phyloP scores from a whole-genome alignment of 129 eudicot genomes.

The Heracleum sosnowskyi region DNA sequence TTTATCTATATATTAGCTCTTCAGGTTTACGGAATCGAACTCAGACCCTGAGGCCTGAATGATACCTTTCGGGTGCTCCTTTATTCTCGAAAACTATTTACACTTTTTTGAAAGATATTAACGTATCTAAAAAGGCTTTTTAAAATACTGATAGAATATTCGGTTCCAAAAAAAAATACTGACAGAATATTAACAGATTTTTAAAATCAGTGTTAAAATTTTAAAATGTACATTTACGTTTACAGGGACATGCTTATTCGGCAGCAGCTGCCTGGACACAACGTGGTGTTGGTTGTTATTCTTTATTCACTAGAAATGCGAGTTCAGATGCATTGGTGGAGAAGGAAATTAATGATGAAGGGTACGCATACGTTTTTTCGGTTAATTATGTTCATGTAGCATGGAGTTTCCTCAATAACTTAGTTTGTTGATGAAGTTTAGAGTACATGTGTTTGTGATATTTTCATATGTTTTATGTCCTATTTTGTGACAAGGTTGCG shows the following conservation, averaged over 20 bases:
- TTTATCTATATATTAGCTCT: no score
- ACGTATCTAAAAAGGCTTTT: no score
- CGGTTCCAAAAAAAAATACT: no score
- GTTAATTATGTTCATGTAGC: not conserved
- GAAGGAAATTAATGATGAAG: not conserved
- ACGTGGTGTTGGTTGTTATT: not conserved
- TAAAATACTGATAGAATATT: no score
- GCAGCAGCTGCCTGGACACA: not conserved
- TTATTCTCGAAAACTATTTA: no score
- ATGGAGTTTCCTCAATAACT: not conserved
- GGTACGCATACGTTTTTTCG: not conserved
- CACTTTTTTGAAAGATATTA: no score
- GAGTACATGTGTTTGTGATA: not conserved
- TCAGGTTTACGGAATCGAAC: no score
- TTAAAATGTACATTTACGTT: not conserved
- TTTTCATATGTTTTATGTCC: not conserved
- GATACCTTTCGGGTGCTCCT: no score
- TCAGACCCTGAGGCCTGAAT: no score
- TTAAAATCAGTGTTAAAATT: no score
- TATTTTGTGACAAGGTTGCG: no score
- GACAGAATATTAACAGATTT: no score
- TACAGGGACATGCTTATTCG: not conserved
- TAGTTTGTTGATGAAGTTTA: not conserved
- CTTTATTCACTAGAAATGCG: not conserved
- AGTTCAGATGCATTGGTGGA: not conserved